These are phyloP conservation scores for Microsporum canis DNA, from an alignment of 2,329 filamentous ascomycete genomes.

Conservation along the genomic window DNA sequence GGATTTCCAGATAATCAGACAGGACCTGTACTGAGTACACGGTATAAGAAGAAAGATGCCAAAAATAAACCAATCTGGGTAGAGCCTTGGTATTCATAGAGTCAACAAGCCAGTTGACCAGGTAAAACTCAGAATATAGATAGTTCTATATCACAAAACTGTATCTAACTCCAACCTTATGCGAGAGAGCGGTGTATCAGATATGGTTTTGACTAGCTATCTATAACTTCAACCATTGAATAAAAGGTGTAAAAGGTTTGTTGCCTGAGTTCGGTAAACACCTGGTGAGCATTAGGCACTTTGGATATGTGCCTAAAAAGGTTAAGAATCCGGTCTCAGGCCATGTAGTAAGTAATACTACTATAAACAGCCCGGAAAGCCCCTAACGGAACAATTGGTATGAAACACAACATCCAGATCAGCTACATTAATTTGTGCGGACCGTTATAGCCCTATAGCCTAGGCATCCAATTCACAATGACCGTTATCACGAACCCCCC, in stretches of 20 bases:
- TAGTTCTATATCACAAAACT: not conserved
- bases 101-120: not conserved
- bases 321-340: not conserved
- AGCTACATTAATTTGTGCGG: not conserved
- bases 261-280: too few species aligned
- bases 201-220: not conserved
- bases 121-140: not conserved
- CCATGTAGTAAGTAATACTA: not conserved
- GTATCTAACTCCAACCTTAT: not conserved
- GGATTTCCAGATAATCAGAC: not conserved
- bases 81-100: not conserved
- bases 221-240: too few species aligned
- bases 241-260: too few species aligned
- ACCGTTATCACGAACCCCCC: not conserved
- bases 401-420: not conserved
- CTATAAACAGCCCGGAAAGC: not conserved
- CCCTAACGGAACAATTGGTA: not conserved
- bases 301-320: not conserved
- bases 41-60: not conserved
- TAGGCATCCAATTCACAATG: not conserved
- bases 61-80: not conserved
- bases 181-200: not conserved
- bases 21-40: not conserved
- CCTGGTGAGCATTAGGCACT: not conserved
- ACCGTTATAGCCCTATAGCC: not conserved